Conservation (phyloP, 1,284 basidiomycete genomes). For the Irpex sp. region DNA sequence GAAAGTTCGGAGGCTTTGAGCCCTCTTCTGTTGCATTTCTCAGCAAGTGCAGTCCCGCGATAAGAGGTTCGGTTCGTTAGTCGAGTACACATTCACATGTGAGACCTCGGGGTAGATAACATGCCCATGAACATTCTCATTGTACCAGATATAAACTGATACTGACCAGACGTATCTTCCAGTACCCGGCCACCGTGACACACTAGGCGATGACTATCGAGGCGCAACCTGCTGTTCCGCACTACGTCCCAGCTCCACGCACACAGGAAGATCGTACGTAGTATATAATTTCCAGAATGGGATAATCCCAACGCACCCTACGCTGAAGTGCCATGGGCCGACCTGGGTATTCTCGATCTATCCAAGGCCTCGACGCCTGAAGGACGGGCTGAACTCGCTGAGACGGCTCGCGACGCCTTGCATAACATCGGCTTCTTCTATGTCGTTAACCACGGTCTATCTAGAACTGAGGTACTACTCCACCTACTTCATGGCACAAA, state of each 20-base stretch:
- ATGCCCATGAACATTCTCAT: too few relatives aligned
- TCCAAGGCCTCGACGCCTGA: slow-evolving; percentile 44
- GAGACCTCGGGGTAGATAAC: too few relatives aligned
- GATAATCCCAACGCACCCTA: too few relatives aligned
- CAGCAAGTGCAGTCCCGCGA: too few relatives aligned
- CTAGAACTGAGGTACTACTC: slow-evolving; percentile 35
- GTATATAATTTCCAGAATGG: too few relatives aligned
- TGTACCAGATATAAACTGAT: neutral
- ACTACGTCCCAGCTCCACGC: slow-evolving; percentile 32
- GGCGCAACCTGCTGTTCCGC: slow-evolving; percentile 21
- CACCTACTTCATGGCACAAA: neutral
- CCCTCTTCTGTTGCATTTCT: too few relatives aligned
- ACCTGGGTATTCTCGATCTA: slow-evolving; percentile 67
- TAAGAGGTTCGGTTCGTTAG: too few relatives aligned
- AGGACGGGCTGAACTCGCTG: slow-evolving; percentile 34
- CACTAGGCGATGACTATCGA: neutral
- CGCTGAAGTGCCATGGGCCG: slow-evolving; percentile 58
- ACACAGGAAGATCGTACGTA: slow-evolving; percentile 31
- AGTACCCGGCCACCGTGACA: neutral
- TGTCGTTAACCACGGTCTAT: slow-evolving; percentile 52
- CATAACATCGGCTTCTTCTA: slow-evolving; percentile 27
- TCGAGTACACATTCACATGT: too few relatives aligned
- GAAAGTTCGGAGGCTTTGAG: too few relatives aligned
- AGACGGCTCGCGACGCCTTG: slow-evolving; percentile 55
- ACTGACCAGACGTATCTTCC: neutral